phyloP scores from a whole-genome alignment of 202 grass and related monocot genomes.

The Digitaria exilis region DNA sequence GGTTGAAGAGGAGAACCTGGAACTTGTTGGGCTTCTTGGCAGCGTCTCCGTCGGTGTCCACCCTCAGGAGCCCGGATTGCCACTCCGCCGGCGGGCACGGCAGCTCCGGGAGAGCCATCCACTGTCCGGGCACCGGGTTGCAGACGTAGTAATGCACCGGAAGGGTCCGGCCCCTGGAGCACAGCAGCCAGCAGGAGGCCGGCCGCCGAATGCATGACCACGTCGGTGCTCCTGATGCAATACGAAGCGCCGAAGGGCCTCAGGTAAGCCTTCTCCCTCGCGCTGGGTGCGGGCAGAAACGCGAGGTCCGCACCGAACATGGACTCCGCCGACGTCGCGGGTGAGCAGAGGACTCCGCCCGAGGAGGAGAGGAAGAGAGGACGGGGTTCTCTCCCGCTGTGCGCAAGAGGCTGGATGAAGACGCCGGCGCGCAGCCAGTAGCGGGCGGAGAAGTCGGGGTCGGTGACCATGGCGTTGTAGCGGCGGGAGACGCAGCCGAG shows the following conservation, averaged over 20 bases:
- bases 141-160: conserved; percentile 20
- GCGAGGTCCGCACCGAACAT: background rate
- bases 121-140: conserved; percentile 25
- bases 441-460: background rate
- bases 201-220: background rate
- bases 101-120: conserved; percentile 6
- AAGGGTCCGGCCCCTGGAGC: background rate
- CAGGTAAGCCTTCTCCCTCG: background rate
- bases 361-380: background rate
- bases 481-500: background rate
- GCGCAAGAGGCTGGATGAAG: background rate
- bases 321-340: background rate
- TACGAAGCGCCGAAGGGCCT: background rate
- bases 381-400: too few species aligned
- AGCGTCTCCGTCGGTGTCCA: too few species aligned
- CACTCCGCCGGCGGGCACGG: background rate
- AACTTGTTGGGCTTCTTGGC: background rate
- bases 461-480: background rate
- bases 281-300: background rate
- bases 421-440: conserved; percentile 5
- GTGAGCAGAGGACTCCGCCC: too few species aligned
- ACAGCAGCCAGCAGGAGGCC: conserved; percentile 17
- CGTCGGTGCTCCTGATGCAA: background rate
- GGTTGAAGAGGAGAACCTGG: background rate
- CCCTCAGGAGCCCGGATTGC: too few species aligned